Evolutionary conservation across 2,329 filamentous ascomycete species (phyloP), one percentile per base, ranked within the genome.

Genomic region (Colletotrichum liaoningense): DNA sequence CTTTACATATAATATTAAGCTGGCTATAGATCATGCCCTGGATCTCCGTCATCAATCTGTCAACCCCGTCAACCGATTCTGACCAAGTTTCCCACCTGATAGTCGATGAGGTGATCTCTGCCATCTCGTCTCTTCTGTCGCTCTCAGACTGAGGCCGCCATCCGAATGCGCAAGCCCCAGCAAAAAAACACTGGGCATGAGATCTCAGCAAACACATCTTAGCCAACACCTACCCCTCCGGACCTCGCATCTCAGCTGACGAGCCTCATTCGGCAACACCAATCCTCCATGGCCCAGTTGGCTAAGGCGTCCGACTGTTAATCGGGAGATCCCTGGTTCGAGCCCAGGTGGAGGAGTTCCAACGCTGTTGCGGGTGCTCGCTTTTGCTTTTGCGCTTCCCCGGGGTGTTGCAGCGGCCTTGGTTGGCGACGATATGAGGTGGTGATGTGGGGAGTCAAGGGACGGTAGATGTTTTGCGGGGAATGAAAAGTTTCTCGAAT

Each of bases 211-310:
- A 38, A 33, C 63, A 55, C 30, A 1, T 33, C 30, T 33, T 33
- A 33, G 30, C 30, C 30, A 38, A 33, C 46, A 8, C 26, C n/a
- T 11, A n/a, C 38, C 38, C 7, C 12, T 1, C 24, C 16, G 24
- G 16, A 22, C 42, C 14, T 24, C 59, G 26, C 38, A 62, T 26
- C 38, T 38, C 57, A 16, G 11, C 33, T 38, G n/a, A 30, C n/a
- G 35, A 62, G 59, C 35, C 59, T 46, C 16, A n/a, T n/a, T 19
- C 30, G 33, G 24, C 19, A 22, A 46, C 7, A 24, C 30, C 38
- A 30, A 49, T 62, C 38, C 59, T 62, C 59, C 59, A 62, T 54
- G 60, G 46, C 46, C 60, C 46, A 54, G 60, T 63, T 58, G 54
- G 35, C 63, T n/a, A 46, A 66, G 35, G 49, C 54, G 52, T 66